Conservation (phyloP, 495 filamentous ascomycete species). For the Delitschia confertaspora region DNA sequence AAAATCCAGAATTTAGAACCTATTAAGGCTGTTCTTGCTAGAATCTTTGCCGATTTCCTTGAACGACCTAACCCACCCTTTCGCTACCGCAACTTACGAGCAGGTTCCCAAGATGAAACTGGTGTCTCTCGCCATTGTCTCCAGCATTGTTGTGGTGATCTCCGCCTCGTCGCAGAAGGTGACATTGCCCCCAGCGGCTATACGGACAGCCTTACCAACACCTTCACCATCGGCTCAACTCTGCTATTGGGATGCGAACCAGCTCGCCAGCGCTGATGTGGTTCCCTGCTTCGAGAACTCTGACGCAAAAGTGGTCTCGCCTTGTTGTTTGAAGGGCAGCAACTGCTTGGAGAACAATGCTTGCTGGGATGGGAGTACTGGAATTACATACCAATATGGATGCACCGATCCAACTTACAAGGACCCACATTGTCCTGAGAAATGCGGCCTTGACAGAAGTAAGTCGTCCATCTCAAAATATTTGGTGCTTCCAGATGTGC, state of each 20-base stretch:
- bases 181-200: background rate
- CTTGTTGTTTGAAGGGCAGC: conserved; percentile 17
- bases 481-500: too few species aligned
- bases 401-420: conserved; percentile 12
- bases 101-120: too few species aligned
- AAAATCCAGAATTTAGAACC: too few species aligned
- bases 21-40: too few species aligned
- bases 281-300: conserved; percentile 13
- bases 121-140: too few species aligned
- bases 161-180: background rate
- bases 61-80: too few species aligned
- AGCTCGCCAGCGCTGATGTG: conserved; percentile 12
- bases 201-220: too few species aligned
- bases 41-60: too few species aligned
- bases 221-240: conserved; percentile 1
- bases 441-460: conserved; percentile 11
- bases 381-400: conserved; percentile 18
- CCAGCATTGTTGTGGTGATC: too few species aligned
- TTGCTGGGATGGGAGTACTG: conserved; percentile 13
- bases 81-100: too few species aligned
- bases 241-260: conserved; percentile 14
- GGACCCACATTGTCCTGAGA: conserved; percentile 11
- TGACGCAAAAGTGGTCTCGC: background rate
- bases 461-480: too few species aligned
- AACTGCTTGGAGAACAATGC: conserved; percentile 12